Base-by-base conservation (phyloP, 1,284 basidiomycete genomes). In the Ganoderma leucocontextum region DNA sequence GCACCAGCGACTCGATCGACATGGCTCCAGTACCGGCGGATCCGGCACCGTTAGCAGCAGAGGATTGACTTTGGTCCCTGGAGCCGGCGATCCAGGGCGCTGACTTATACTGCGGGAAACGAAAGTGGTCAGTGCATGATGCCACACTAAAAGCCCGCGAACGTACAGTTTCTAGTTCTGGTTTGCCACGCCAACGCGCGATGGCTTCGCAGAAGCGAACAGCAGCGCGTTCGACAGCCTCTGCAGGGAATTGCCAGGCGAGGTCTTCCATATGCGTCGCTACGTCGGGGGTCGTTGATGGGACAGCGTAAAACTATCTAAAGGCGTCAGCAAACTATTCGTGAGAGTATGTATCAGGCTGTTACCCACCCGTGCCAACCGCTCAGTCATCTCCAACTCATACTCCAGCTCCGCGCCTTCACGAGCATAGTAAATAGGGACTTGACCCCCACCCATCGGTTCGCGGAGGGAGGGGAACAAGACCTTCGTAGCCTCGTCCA, bases 241-340 rank as follows among this genome's bases (percentile, higher is more conserved):
- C 92, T 0, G 90, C 89, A 38, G 93, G 91, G 76, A 90, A 95
- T 72, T 89, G 87, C 86, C 89, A 91, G 2, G 92, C 91, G 5
- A 95, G 81, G 74, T 91, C 89, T 75, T 93, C 91, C 86, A 95
- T 89, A 72, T 95, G 93, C 1, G 90, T 91, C 4, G 89, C 87
- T 22, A 94, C 82, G 76, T 93, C 91, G 0, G 89, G 89, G 0
- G 91, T 91, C 38, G 87, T 83, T 6, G 82, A 77, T 4, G 91
- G 90, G 58, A 94, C 87, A 63, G 90, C 89, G 71, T 91, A 89
- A 76, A 94, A 94, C 92, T 94, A 44, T 19, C 4, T 10, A n/a
- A 41, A 6, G 9, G 19, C 19, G n/a, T 22, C n/a, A 49, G 52
- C 55, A 52, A 53, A n/a, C 19, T n/a, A 36, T 13, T 9, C 22